Base-by-base conservation (phyloP, 2,329 filamentous ascomycete genomes). In the Cladorrhinum sp. region DNA sequence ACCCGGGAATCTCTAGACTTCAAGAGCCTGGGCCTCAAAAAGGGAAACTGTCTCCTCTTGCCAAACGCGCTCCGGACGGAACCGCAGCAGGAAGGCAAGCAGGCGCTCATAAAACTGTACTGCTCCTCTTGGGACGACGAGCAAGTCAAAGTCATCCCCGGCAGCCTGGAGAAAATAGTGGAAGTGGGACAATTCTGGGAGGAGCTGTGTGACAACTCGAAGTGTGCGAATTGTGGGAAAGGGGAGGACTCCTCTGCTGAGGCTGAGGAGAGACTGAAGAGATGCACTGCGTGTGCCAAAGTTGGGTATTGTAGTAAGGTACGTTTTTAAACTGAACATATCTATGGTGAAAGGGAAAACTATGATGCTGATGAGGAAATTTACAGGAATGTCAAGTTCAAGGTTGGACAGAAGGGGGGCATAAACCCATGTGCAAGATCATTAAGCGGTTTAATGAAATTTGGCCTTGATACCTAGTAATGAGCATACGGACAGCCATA, bases 301-400 rank as follows among this genome's bases (percentile, higher is more conserved):
- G 75, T 72, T n/a, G 71, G 70, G 61, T 81, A 81, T 67, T 81
- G 79, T 60, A 71, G 74, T 24, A 79, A 79, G 75, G 78, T 79
- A 58, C 71, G 73, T 69, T 29, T 12, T 24, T 45, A 9, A 2
- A 27, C 13, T 18, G 10, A 23, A 24, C 29, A 12, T 36, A 13
- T 23, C 18, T 7, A n/a, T 27, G 2, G 16, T 7, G 23, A n/a
- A 25, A 27, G 6, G 36, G 58, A 67, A 23, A 55, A 2, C 62
- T 63, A 50, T 25, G 49, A 3, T 50, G 36, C 3, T 58, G 20
- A 36, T 22, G 24, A 16, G 24, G 6, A 13, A 29, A 23, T 24
- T 45, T 29, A 24, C 12, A 79, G 77, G 73, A 72, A 18, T 80
- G 78, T 51, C 78, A 80, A 62, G 71, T 72, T 7, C 72, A 71